Evolutionary conservation across 179 eudicot species (phyloP).

Genomic region (Heliamphora pulchella): DNA sequence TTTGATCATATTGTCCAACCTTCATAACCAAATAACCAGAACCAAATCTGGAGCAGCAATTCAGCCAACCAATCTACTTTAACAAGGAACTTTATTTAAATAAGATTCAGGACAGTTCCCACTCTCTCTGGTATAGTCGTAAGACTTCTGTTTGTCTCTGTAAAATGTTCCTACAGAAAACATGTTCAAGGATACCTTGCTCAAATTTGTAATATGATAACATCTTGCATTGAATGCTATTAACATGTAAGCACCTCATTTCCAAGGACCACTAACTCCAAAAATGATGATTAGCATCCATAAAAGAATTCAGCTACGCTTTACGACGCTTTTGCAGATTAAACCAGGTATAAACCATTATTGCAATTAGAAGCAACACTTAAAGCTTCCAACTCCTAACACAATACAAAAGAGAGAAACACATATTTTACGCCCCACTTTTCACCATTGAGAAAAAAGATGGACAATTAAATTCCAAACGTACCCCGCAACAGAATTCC

Average conservation of each 20-base stretch:
- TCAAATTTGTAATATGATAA: neutral
- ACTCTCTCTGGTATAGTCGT: neutral
- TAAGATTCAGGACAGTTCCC: neutral
- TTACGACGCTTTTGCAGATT: neutral
- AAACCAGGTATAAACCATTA: neutral
- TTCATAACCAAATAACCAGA: neutral
- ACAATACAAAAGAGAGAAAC: neutral
- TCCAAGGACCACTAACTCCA: neutral
- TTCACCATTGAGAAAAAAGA: neutral
- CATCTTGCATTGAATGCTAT: neutral
- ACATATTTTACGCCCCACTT: neutral
- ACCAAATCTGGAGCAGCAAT: neutral
- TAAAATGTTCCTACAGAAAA: neutral
- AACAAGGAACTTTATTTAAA: neutral
- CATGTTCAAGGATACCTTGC: neutral
- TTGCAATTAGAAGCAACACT: neutral
- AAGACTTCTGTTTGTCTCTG: neutral
- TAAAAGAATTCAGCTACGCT: neutral
- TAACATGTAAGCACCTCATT: neutral
- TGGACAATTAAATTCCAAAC: neutral
- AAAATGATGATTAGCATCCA: neutral
- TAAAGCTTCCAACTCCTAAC: neutral
- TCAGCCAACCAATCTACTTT: neutral
- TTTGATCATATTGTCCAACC: neutral
- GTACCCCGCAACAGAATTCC: neutral